phyloP scores from a whole-genome alignment of 495 filamentous ascomycete genomes.

The Cercophora samala region DNA sequence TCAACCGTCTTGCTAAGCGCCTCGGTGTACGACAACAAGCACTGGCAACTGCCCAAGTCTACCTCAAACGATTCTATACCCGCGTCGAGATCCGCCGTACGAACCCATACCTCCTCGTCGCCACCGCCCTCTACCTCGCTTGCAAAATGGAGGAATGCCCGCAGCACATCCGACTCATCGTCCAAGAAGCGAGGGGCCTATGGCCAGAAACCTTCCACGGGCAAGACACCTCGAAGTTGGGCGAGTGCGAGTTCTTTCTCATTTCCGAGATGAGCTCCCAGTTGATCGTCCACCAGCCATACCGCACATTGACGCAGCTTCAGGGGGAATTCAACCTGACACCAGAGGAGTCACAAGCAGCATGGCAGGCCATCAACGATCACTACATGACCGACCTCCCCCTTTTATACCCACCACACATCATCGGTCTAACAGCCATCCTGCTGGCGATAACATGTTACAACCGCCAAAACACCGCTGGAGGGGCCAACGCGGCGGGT shows the following conservation, averaged over 20 bases:
- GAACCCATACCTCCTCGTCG: slow-evolving; percentile 87
- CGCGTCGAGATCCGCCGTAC: slow-evolving; percentile 88
- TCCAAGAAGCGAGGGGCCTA: slow-evolving; percentile 76
- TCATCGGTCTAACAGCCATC: slow-evolving; percentile 87
- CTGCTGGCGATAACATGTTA: slow-evolving; percentile 67
- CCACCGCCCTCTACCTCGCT: slow-evolving; percentile 89
- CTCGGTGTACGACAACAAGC: slow-evolving; percentile 84
- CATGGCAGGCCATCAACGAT: slow-evolving; percentile 91
- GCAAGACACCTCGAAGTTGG: slow-evolving; percentile 79
- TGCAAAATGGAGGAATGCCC: slow-evolving; percentile 99
- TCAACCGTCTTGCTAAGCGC: slow-evolving; percentile 74
- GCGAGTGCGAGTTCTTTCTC: slow-evolving; percentile 93
- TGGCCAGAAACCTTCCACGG: slow-evolving; percentile 88
- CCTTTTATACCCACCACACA: slow-evolving; percentile 80
- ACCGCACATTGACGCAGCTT: slow-evolving; percentile 76
- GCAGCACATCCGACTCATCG: slow-evolving; percentile 87
- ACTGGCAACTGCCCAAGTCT: slow-evolving; percentile 91
- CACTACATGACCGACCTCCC: slow-evolving; percentile 93
- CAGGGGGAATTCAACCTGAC: slow-evolving; percentile 65
- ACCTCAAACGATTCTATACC: slow-evolving; percentile 89
- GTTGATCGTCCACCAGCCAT: slow-evolving; percentile 95
- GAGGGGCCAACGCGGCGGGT: background rate
- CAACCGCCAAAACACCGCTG: slow-evolving; percentile 49
- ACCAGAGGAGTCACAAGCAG: slow-evolving; percentile 72
- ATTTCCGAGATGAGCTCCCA: slow-evolving; percentile 95